These are phyloP conservation scores for Penicillium lagena DNA, from an alignment of 495 filamentous ascomycete species.

Conservation along the genomic window DNA sequence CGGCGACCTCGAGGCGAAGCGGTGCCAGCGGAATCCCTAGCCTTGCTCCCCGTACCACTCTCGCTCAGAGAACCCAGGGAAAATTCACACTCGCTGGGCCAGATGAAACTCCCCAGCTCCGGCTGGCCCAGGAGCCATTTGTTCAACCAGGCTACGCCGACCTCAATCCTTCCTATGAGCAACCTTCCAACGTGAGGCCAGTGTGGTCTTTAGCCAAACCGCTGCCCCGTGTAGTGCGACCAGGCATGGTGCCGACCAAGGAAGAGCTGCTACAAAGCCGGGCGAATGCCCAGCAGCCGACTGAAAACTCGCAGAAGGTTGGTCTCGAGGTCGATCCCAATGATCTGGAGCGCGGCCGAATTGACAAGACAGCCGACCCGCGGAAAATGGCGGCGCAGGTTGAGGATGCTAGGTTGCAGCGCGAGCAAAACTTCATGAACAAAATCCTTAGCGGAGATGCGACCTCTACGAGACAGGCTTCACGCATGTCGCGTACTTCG, in stretches of 20 bases:
- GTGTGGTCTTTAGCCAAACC: slow-evolving; percentile 46
- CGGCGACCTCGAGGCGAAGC: slow-evolving; percentile 13
- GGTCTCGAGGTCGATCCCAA: slow-evolving; percentile 34
- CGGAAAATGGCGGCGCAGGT: slow-evolving; percentile 37
- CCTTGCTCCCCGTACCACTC: slow-evolving; percentile 20
- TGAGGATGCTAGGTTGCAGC: slow-evolving; percentile 35
- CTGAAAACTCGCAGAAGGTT: slow-evolving; percentile 27
- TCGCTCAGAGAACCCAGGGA: slow-evolving; percentile 25
- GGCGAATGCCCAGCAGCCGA: slow-evolving; percentile 20
- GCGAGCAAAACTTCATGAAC: slow-evolving; percentile 33
- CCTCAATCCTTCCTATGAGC: slow-evolving; percentile 40
- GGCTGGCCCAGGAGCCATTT: slow-evolving; percentile 31
- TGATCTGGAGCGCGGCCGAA: slow-evolving; percentile 30
- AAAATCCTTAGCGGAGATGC: slow-evolving; percentile 27
- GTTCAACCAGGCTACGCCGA: slow-evolving; percentile 39
- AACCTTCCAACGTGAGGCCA: slow-evolving; percentile 32
- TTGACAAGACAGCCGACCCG: slow-evolving; percentile 24
- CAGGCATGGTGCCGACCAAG: slow-evolving; percentile 37
- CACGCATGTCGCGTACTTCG: slow-evolving; percentile 23
- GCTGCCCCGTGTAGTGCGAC: slow-evolving; percentile 40
- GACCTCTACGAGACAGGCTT: slow-evolving; percentile 7
- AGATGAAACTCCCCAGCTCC: slow-evolving; percentile 29
- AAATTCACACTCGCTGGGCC: slow-evolving; percentile 33
- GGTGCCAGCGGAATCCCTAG: slow-evolving; percentile 15
- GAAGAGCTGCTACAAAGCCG: slow-evolving; percentile 27